Evolutionary conservation across 2,329 filamentous ascomycete species (phyloP).

Genomic region (Mycogone perniciosa): DNA sequence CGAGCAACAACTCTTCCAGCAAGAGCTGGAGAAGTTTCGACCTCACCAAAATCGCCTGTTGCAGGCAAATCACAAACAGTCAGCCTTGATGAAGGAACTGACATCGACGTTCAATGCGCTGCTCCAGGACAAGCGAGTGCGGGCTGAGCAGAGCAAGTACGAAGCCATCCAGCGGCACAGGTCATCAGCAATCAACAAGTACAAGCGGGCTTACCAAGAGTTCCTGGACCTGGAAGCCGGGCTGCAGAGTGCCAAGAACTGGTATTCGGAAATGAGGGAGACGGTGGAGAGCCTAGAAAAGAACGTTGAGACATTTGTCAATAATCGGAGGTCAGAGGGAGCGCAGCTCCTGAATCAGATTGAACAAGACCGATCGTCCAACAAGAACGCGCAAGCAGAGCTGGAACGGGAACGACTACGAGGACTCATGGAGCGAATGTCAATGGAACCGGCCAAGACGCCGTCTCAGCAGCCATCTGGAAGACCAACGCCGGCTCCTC

Average conservation of each 20-base stretch:
- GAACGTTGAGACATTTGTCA: slow-evolving; percentile 96
- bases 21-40: slow-evolving; percentile 95
- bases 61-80: slow-evolving; percentile 93
- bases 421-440: slow-evolving; percentile 92
- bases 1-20: slow-evolving; percentile 86
- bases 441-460: slow-evolving; percentile 61
- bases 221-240: slow-evolving; percentile 87
- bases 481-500: slow-evolving; percentile 33
- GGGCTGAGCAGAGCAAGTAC: slow-evolving; percentile 91
- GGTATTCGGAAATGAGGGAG: slow-evolving; percentile 94
- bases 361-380: slow-evolving; percentile 66
- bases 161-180: slow-evolving; percentile 80
- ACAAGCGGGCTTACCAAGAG: slow-evolving; percentile 86
- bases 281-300: slow-evolving; percentile 87
- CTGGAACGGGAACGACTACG: slow-evolving; percentile 81
- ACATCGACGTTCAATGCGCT: slow-evolving; percentile 81
- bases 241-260: slow-evolving; percentile 78
- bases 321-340: slow-evolving; percentile 86
- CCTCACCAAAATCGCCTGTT: slow-evolving; percentile 86
- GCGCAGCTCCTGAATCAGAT: slow-evolving; percentile 85
- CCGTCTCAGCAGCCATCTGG: slow-evolving; percentile 20
- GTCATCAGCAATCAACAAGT: slow-evolving; percentile 73
- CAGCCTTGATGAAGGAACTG: slow-evolving; percentile 88
- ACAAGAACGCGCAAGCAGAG: slow-evolving; percentile 58
- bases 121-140: slow-evolving; percentile 87